These are phyloP conservation scores for Penicillium oxalicum DNA, from an alignment of 2,329 filamentous ascomycete species.

Conservation along the genomic window DNA sequence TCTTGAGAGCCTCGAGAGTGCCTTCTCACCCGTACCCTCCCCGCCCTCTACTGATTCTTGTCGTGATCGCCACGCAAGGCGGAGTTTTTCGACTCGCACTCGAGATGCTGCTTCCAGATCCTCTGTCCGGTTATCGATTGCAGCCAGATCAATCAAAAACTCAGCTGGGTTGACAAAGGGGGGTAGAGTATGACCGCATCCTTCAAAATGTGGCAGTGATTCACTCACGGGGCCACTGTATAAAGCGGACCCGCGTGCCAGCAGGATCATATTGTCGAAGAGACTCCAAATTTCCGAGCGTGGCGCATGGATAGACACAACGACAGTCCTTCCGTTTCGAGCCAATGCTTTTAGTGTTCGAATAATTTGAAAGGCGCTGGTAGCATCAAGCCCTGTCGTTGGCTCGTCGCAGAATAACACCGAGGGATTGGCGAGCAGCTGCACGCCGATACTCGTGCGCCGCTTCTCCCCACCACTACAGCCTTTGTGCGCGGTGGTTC, in stretches of 20 bases:
- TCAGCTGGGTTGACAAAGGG: slow-evolving; percentile 73
- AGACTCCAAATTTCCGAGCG: slow-evolving; percentile 73
- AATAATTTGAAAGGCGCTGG: slow-evolving; percentile 68
- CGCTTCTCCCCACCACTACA: slow-evolving; percentile 76
- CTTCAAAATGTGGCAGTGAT: slow-evolving; percentile 60
- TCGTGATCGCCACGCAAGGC: slow-evolving; percentile 50
- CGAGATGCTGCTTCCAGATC: slow-evolving; percentile 58
- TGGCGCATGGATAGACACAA: slow-evolving; percentile 71
- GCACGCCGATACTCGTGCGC: slow-evolving; percentile 69
- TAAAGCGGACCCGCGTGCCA: slow-evolving; percentile 62
- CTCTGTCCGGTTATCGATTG: slow-evolving; percentile 64
- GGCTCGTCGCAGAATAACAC: slow-evolving; percentile 74
- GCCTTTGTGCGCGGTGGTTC: slow-evolving; percentile 63
- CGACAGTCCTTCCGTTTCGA: slow-evolving; percentile 61
- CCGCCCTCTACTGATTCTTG: background rate
- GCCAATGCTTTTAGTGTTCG: slow-evolving; percentile 64
- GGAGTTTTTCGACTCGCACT: slow-evolving; percentile 56
- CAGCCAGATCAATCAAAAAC: slow-evolving; percentile 67
- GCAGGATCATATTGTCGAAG: slow-evolving; percentile 65
- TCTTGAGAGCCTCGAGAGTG: background rate
- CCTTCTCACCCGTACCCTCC: slow-evolving; percentile 2
- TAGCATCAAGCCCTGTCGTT: slow-evolving; percentile 67
- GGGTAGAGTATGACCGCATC: slow-evolving; percentile 56
- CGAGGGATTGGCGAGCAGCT: slow-evolving; percentile 71
- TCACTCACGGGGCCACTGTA: slow-evolving; percentile 58